phyloP scores from a whole-genome alignment of 1,284 basidiomycete genomes.

The Puccinia horiana region DNA sequence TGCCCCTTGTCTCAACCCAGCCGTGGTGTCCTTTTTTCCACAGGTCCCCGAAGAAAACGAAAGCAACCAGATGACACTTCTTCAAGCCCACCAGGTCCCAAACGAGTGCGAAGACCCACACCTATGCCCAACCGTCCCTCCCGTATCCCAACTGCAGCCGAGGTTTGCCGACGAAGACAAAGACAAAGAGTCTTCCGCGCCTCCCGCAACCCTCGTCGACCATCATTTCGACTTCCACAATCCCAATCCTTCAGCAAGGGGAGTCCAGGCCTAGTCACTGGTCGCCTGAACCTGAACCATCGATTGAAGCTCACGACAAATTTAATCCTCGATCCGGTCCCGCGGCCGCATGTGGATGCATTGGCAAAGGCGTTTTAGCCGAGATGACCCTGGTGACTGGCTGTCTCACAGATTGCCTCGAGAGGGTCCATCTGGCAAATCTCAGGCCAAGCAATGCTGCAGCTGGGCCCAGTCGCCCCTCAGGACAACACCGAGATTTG shows the following conservation, averaged over 20 bases:
- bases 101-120: neutral
- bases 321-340: neutral
- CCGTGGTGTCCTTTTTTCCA: neutral
- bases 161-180: neutral
- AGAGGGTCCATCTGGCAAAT: neutral
- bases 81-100: neutral
- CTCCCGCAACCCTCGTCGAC: neutral
- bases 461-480: neutral
- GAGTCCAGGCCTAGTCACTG: neutral
- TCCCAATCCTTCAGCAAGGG: neutral
- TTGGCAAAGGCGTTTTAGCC: neutral
- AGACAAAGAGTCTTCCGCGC: neutral
- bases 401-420: neutral
- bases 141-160: neutral
- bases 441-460: neutral
- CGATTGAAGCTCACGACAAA: no score
- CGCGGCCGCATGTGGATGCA: neutral
- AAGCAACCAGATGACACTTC: conserved; percentile 8
- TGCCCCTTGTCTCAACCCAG: neutral
- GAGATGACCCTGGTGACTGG: neutral
- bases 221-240: neutral
- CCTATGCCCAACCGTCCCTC: neutral
- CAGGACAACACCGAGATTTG: neutral
- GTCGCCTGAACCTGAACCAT: neutral
- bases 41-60: neutral